Evolutionary conservation across 73 alveolate species (phyloP), one percentile per base, ranked within the genome.

Genomic region (Paramecium biaurelia): DNA sequence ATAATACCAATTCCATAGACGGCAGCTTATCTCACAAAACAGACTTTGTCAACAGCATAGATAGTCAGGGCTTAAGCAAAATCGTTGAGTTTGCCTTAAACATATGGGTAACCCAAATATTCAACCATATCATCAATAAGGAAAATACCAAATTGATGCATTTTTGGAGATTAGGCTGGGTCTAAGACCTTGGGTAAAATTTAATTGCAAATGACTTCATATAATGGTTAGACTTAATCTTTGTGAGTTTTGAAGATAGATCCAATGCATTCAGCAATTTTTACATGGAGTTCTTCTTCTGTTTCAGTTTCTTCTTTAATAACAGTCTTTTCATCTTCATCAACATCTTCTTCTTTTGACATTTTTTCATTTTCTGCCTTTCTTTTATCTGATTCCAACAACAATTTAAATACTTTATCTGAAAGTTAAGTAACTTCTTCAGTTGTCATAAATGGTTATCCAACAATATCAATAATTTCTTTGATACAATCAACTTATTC

Each of bases 111-210:
- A 41, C 99, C 99, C 45, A 98, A 93, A 93, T 86, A 96, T 94
- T 98, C 99, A 67, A 98, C 96, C 98, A 98, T 95, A 94, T 98
- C 99, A 86, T 96, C 99, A 92, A 98, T 89, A 30, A 98, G 89
- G 95, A 97, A 98, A 57, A 98, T 95, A 24, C 98, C 99, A 93
- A 98, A 97, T 92, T 97, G 95, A 93, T 96, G 96, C 89, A 89
- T 93, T 92, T 92, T 93, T 32, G 82, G 86, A 38, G 92, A 72
- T 11, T 43, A 56, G 24, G 84, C 5, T 34, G 95, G 92, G 21
- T 92, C 94, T 47, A 93, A 79, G 59, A 93, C 93, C 70, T 92
- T 93, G 41, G 95, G 92, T 38, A 93, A 53, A 24, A 93, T 94
- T 43, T 45, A 15, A 14, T 70, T 45, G 86, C 76, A 92, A 35